Base-by-base conservation (phyloP, 352 stramenopile genomes). In the Aphanomyces euteiches region DNA sequence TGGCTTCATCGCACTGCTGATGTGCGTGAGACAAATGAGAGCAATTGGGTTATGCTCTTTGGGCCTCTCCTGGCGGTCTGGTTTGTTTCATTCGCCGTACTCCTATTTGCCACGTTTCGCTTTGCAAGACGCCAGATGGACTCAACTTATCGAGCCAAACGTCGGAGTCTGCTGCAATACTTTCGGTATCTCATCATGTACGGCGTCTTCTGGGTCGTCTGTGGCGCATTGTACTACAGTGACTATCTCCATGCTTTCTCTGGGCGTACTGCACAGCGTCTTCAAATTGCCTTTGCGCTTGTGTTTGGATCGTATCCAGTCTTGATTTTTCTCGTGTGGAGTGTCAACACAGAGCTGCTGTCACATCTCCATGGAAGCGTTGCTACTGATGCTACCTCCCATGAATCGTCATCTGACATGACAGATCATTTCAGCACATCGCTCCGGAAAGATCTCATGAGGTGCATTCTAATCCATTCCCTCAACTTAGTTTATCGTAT, bases 161-260 rank as follows among this genome's bases (percentile, higher is more conserved):
- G 87, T 45, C 82, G 87, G 19, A 90, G 88, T 40, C 57, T 95
- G 48, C 77, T 95, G 7, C 87, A 95, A 74, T 95, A 95, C 67
- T 95, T 93, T 56, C 87, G 87, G 19, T 95, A 95, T 59, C 58
- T 92, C 47, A 70, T 95, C 43, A 80, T 92, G 48, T 95, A 84
- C 66, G 83, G 79, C 4, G 78, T 72, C 8, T 87, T 91, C 72
- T 95, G 87, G 87, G 69, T 76, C 1, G 72, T 84, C 10, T 92
- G 84, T 60, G 87, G 74, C 0, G 74, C 72, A 3, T 74, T 95
- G 21, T 95, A 95, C 59, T 93, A 90, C 67, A 79, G 78, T 28
- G 83, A 81, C 56, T 92, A 95, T 67, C 74, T 77, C 57, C 74
- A 90, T 66, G 47, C 68, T 3, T 95, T 92, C 66, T 70, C 85